phyloP scores from a whole-genome alignment of 2,329 filamentous ascomycete species.

The Trichophyton mentagrophytes region DNA sequence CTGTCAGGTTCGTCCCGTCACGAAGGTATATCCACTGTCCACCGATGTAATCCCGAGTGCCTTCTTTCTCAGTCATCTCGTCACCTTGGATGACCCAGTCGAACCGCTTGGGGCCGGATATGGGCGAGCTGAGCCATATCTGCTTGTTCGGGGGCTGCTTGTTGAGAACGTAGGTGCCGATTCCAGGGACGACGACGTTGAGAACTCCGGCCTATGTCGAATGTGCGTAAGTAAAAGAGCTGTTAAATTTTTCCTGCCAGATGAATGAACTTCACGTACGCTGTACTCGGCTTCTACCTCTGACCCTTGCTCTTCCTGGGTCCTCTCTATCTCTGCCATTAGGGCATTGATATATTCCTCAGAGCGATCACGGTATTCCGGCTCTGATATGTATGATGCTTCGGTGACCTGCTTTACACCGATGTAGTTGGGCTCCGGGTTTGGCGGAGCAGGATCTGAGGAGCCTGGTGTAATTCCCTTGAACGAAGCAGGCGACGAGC shows the following conservation, averaged over 20 bases:
- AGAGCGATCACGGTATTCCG: conserved; percentile 63
- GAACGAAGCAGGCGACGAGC: conserved; percentile 22
- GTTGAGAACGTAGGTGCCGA: conserved; percentile 87
- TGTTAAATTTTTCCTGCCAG: conserved; percentile 8
- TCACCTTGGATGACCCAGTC: conserved; percentile 70
- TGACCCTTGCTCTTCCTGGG: conserved; percentile 54
- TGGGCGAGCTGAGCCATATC: conserved; percentile 89
- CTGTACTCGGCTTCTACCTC: conserved; percentile 82
- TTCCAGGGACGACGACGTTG: conserved; percentile 54
- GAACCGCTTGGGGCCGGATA: conserved; percentile 84
- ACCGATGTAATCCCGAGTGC: conserved; percentile 37
- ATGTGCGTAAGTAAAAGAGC: background rate
- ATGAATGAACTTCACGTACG: conserved; percentile 39
- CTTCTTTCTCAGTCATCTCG: conserved; percentile 66
- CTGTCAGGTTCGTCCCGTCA: conserved; percentile 63
- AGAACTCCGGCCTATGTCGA: conserved; percentile 64
- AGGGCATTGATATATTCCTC: conserved; percentile 59
- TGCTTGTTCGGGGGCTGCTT: conserved; percentile 97
- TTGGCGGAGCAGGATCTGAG: conserved; percentile 38
- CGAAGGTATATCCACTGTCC: conserved; percentile 81
- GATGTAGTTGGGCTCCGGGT: conserved; percentile 23
- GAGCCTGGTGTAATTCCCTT: conserved; percentile 51
- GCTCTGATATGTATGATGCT: conserved; percentile 53
- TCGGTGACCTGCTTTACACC: conserved; percentile 35
- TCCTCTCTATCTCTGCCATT: conserved; percentile 51